Percentiles rank a stretch among this genome's conserved stretches.
Evolutionary conservation across 2,329 filamentous ascomycete species (phyloP).

Genomic region (Aspergillus versicolor): DNA sequence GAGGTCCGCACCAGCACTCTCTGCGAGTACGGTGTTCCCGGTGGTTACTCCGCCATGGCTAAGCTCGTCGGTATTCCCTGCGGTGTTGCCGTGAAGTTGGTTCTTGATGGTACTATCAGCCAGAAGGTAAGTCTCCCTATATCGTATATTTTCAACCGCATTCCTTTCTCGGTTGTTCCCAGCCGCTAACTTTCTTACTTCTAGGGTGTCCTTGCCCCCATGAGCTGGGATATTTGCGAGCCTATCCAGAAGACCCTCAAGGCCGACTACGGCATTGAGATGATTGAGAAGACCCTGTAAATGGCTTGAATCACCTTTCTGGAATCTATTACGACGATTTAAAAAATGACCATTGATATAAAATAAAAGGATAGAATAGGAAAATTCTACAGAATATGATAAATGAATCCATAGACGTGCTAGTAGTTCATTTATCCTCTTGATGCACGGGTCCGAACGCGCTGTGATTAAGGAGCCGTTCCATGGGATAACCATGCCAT

Average conservation of each 20-base stretch:
- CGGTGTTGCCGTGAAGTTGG: conserved; percentile 72
- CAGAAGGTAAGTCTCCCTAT: conserved; percentile 50
- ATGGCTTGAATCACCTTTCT: neutral
- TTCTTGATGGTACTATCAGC: conserved; percentile 70
- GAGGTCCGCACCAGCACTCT: conserved; percentile 81
- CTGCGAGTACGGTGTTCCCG: conserved; percentile 75
- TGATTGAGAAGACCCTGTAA: conserved; percentile 64
- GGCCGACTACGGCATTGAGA: conserved; percentile 70
- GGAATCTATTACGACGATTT: conserved; percentile 3
- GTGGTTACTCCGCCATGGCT: conserved; percentile 81
- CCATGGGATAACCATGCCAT: too few species aligned
- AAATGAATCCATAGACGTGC: neutral
- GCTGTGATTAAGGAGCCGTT: too few species aligned
- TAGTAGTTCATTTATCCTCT: neutral
- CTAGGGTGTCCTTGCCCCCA: conserved; percentile 71
- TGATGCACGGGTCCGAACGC: too few species aligned
- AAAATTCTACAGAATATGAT: neutral
- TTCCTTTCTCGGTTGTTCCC: too few species aligned
- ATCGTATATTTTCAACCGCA: neutral
- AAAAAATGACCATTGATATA: conserved; percentile 2
- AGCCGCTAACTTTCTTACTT: neutral
- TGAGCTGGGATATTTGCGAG: conserved; percentile 68
- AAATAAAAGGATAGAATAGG: conserved; percentile 9
- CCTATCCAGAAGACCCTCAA: conserved; percentile 76
- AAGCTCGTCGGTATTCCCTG: conserved; percentile 76